A percentile compares a stretch with the other conserved stretches of the same genome.
Conservation (phyloP, 495 filamentous ascomycete species). For the Peziza echinospora region DNA sequence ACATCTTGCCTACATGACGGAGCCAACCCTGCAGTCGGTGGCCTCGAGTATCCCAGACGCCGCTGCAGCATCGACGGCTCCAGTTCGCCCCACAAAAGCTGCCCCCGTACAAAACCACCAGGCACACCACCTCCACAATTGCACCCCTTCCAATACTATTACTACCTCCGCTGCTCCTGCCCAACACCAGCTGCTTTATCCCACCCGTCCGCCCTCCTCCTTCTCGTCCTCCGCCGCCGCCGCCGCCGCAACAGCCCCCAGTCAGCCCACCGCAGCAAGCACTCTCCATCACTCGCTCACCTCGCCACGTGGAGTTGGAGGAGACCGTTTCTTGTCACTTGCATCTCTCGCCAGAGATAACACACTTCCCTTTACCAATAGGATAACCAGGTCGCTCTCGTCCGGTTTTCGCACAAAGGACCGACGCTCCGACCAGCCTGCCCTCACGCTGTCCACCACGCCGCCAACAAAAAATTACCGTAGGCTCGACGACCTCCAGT, state of each 20-base stretch:
- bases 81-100: too few relatives aligned
- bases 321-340: neutral
- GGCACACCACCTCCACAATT: too few relatives aligned
- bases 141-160: neutral
- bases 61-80: too few relatives aligned
- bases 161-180: neutral
- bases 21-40: too few relatives aligned
- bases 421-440: too few relatives aligned
- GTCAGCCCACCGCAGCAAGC: neutral
- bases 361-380: neutral
- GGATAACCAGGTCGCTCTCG: neutral
- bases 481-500: too few relatives aligned
- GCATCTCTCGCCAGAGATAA: neutral
- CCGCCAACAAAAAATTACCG: too few relatives aligned
- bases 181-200: neutral
- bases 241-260: neutral
- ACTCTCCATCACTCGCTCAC: too few relatives aligned
- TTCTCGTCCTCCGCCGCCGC: neutral
- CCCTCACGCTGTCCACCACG: neutral
- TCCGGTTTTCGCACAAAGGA: neutral
- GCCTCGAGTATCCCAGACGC: too few relatives aligned
- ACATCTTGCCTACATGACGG: neutral
- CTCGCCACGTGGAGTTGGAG: neutral
- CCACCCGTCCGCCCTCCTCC: neutral
- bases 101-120: too few relatives aligned